phyloP scores from a whole-genome alignment of 2,329 filamentous ascomycete genomes.

The Botrytis hyacinthi region DNA sequence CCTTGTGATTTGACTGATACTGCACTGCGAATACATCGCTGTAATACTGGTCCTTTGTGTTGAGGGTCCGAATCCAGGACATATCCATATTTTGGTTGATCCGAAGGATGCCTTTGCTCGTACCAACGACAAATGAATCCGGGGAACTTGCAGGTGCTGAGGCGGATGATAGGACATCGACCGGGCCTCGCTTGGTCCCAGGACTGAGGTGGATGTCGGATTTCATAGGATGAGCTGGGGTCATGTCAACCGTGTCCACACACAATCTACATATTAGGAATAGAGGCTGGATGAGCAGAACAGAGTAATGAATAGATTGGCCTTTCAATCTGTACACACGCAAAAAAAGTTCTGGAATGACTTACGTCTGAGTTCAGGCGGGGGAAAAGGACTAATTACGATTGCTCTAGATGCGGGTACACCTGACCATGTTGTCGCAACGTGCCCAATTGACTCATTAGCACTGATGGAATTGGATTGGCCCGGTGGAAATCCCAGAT shows the following conservation, averaged over 20 bases:
- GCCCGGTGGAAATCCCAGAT: not conserved
- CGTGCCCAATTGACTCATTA: not conserved
- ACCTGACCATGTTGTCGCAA: constrained; percentile 12
- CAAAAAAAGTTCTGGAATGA: not conserved
- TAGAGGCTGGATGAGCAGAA: not conserved
- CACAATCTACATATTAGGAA: not conserved
- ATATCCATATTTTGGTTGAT: constrained; percentile 10
- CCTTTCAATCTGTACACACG: not conserved
- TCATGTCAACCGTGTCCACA: not conserved
- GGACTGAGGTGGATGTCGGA: not conserved
- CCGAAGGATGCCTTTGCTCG: constrained; percentile 16
- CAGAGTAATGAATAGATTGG: not conserved
- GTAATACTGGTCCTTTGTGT: not conserved
- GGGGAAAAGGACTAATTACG: not conserved
- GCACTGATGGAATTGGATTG: constrained; percentile 7
- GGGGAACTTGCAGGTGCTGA: constrained; percentile 4
- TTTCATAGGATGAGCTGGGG: not conserved
- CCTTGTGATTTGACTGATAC: constrained; percentile 46
- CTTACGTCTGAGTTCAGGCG: not conserved
- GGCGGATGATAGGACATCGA: constrained; percentile 4
- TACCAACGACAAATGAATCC: constrained; percentile 15
- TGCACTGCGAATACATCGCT: constrained; percentile 49
- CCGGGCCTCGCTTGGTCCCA: not conserved
- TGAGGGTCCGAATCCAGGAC: constrained; percentile 4
- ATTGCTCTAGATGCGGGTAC: not conserved